Conservation (phyloP, 768 basidiomycete species). For the Fomitopsis pulvina region DNA sequence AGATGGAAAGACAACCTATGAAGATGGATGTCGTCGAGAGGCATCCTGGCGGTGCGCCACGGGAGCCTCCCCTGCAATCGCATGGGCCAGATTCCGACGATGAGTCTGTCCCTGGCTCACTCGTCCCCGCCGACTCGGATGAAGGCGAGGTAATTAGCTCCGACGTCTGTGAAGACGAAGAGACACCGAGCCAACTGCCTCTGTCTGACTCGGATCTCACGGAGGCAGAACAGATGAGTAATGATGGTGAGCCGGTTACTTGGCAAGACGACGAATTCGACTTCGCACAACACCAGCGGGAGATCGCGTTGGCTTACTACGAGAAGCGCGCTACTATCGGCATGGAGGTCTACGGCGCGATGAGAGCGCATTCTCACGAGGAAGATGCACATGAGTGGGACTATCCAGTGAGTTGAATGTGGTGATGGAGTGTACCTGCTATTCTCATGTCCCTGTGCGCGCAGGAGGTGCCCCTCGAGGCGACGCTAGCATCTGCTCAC, state of each 20-base stretch:
- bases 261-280: slow-evolving; percentile 55
- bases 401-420: slow-evolving; percentile 31
- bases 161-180: slow-evolving; percentile 18
- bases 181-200: slow-evolving; percentile 19
- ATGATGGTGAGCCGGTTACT: slow-evolving; percentile 33
- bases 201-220: slow-evolving; percentile 1
- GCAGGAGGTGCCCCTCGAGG: slow-evolving; percentile 39
- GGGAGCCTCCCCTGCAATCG: slow-evolving; percentile 16
- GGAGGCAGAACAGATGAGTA: slow-evolving; percentile 2
- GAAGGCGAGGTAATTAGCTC: slow-evolving; percentile 22
- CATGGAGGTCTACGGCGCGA: slow-evolving; percentile 42
- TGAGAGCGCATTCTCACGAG: slow-evolving; percentile 39
- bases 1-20: slow-evolving; percentile 44
- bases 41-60: slow-evolving; percentile 27
- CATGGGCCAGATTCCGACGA: slow-evolving; percentile 46
- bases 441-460: slow-evolving; percentile 3
- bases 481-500: slow-evolving; percentile 29
- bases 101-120: slow-evolving; percentile 42
- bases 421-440: neutral
- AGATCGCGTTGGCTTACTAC: slow-evolving; percentile 68
- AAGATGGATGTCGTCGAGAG: slow-evolving; percentile 68
- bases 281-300: slow-evolving; percentile 61
- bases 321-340: slow-evolving; percentile 53
- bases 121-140: slow-evolving; percentile 26
- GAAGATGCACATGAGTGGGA: slow-evolving; percentile 36